Evolutionary conservation across 805 yeast species (phyloP).

Genomic region (Brettanomyces custersianus): DNA sequence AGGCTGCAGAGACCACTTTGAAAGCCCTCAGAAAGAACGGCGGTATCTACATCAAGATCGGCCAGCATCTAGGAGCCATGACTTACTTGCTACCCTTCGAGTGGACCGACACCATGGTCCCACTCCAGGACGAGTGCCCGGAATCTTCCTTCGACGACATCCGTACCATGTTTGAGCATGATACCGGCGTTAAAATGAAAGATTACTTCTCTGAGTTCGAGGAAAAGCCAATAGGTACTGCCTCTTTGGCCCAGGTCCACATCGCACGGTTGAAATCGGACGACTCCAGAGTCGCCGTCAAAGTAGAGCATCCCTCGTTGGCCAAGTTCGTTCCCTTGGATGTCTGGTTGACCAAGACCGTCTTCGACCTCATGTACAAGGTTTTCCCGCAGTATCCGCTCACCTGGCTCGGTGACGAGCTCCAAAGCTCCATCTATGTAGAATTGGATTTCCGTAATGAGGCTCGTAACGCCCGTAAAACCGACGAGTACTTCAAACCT

Average conservation of each 20-base stretch:
- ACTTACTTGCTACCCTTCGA: constrained; percentile 84
- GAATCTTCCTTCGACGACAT: constrained; percentile 65
- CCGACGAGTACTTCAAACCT: constrained; percentile 55
- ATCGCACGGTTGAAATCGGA: constrained; percentile 49
- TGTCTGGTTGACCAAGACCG: constrained; percentile 64
- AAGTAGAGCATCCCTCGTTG: constrained; percentile 86
- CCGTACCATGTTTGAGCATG: constrained; percentile 53
- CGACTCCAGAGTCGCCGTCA: constrained; percentile 76
- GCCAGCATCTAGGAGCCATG: constrained; percentile 90
- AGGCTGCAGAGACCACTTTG: constrained; percentile 73
- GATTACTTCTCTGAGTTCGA: constrained; percentile 64
- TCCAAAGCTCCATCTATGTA: constrained; percentile 77
- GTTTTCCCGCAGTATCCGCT: constrained; percentile 92
- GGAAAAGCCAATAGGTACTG: constrained; percentile 81
- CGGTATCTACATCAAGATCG: constrained; percentile 87
- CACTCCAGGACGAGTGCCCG: constrained; percentile 88
- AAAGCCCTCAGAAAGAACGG: constrained; percentile 78
- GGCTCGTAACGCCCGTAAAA: constrained; percentile 69
- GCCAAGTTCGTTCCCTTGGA: constrained; percentile 87
- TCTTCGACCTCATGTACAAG: constrained; percentile 62
- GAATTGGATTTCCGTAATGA: constrained; percentile 86
- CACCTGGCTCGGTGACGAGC: constrained; percentile 92
- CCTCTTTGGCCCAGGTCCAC: constrained; percentile 95
- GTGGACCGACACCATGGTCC: constrained; percentile 94
- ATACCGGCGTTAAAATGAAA: constrained; percentile 50